Percentiles rank a stretch among this genome's conserved stretches.
These are phyloP conservation scores for Linnemannia exigua DNA, from an alignment of 192 early-diverging fungal genomes.

Conservation along the genomic window DNA sequence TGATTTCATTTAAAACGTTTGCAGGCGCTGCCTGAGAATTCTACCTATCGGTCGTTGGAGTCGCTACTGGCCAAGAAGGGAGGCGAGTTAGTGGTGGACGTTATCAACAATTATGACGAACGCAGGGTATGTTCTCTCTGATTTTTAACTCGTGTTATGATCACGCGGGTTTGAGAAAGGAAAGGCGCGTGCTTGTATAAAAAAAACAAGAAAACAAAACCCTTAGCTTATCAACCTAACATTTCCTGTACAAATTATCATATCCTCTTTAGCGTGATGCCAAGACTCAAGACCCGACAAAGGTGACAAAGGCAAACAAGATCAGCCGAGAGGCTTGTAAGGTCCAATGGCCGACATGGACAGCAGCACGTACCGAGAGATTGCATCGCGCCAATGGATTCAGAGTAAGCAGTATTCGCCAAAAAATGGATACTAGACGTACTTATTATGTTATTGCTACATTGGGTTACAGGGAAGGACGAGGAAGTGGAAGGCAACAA, in stretches of 20 bases:
- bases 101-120: slow-evolving; percentile 71
- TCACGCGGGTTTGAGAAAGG: not conserved
- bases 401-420: slow-evolving; percentile 68
- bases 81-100: slow-evolving; percentile 71
- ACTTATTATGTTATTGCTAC: too few relatives aligned
- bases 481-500: not conserved
- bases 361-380: slow-evolving; percentile 71
- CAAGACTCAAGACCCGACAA: slow-evolving; percentile 69
- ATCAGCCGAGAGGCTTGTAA: slow-evolving; percentile 70
- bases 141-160: too few relatives aligned
- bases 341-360: slow-evolving; percentile 73
- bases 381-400: slow-evolving; percentile 81
- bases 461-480: not conserved
- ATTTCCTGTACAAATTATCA: too few relatives aligned
- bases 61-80: slow-evolving; percentile 68
- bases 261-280: slow-evolving; percentile 62
- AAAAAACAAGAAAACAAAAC: not conserved
- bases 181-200: not conserved
- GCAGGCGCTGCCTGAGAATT: slow-evolving; percentile 51
- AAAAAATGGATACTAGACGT: too few relatives aligned
- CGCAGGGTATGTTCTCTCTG: slow-evolving; percentile 65
- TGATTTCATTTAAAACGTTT: not conserved
- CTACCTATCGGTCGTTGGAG: slow-evolving; percentile 52
- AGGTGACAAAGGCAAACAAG: slow-evolving; percentile 80
- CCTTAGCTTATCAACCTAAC: not conserved